Evolutionary conservation across 2,329 filamentous ascomycete genomes (phyloP), one percentile per base, ranked within the genome.

Genomic region (Metarhizium anisopliae): DNA sequence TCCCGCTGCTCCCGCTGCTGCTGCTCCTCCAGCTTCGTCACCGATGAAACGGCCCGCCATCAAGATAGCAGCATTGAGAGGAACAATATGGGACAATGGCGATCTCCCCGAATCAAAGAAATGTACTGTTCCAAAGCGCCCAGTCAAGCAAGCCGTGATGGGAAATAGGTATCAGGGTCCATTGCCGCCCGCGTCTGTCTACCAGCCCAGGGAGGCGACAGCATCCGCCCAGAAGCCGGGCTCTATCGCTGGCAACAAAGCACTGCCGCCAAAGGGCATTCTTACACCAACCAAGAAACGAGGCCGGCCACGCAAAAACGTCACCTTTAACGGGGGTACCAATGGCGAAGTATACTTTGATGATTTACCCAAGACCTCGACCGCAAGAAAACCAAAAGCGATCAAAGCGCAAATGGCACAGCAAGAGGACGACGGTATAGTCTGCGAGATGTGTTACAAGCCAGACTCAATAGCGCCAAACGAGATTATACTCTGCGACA

Each of bases 401-500:
- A 63, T 59, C 62, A 72, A 59, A 51, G 47, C 50, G 25, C 60
- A 63, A 47, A 66, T 68, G 32, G 59, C 61, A 2, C 63, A 68
- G 16, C 62, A 66, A 11, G 68, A 71, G 11, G 67, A 66, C 3
- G 77, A 82, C 49, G 80, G 82, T 18, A 79, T 82, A 55, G 73
- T 80, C 0, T 86, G 83, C 61, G 72, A 69, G 18, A 74, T 86
- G 40, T 86, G 83, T 65, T 72, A 70, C 42, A 78, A 78, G 55
- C 77, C 80, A 0, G 77, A 85, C 58, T 85, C 82, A 0, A 72
- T 77, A 40, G 69, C 74, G 2, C 79, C 79, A 1, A 86, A 86
- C 63, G 75, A 83, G 62, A 86, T 86, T 38, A 71, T 86, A 8
- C 77, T 86, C 40, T 86, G 83, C 68, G 83, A 86, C 60, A 78